Evolutionary conservation across 202 grass and related monocot species (phyloP).

Genomic region (Saccharum hybrid): DNA sequence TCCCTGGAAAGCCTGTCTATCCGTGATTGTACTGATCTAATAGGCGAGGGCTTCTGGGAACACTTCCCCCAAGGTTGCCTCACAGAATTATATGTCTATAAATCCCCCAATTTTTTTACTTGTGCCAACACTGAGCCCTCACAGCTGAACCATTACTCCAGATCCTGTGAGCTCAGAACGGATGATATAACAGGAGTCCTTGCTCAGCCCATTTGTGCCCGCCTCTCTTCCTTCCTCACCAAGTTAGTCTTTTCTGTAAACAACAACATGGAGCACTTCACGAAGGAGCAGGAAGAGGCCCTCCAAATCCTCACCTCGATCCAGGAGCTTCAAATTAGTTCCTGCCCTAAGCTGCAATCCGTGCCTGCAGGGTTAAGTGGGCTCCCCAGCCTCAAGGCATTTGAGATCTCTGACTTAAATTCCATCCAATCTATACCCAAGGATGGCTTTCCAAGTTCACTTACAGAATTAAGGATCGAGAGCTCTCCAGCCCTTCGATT

Average conservation of each 20-base stretch:
- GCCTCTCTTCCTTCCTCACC: neutral
- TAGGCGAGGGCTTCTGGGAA: neutral
- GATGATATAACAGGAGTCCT: neutral
- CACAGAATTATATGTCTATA: rapidly evolving
- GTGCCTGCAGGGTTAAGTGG: neutral
- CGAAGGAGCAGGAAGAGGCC: neutral
- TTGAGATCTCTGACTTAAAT: rapidly evolving
- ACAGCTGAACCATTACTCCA: neutral
- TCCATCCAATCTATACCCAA: neutral
- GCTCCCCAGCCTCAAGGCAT: neutral
- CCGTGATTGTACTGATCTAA: rapidly evolving
- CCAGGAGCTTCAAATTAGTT: neutral
- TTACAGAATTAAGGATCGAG: neutral
- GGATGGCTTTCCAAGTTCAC: neutral
- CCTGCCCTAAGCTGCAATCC: neutral
- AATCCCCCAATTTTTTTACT: neutral
- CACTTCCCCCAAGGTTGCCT: neutral
- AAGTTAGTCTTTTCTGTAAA: rapidly evolving
- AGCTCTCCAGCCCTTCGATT: neutral
- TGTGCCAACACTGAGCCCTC: neutral
- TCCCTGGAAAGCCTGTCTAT: neutral
- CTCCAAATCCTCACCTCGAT: conserved; percentile 16
- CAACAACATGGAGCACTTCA: neutral
- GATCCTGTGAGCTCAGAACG: neutral
- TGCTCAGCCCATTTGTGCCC: neutral